These are phyloP conservation scores for Gracilaria caudata DNA, from an alignment of 23 red algal genomes.

Conservation along the genomic window DNA sequence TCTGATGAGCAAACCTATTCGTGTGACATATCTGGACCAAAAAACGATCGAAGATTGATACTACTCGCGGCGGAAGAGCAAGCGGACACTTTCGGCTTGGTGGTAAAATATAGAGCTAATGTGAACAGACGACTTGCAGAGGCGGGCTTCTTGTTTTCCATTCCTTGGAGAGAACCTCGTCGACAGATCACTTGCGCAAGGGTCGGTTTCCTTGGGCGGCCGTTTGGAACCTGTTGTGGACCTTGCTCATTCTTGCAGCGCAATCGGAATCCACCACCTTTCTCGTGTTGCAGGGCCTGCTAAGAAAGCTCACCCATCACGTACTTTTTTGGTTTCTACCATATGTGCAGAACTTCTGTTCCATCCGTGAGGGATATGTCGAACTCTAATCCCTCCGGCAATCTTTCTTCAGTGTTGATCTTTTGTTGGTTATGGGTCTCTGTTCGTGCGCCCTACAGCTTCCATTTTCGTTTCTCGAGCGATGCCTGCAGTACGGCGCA, in stretches of 20 bases:
- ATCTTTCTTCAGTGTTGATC: no score
- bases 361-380: no score
- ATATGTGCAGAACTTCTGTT: no score
- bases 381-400: no score
- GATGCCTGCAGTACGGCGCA: no score
- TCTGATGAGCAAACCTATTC: neutral
- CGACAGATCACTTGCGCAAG: neutral
- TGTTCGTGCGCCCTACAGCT: no score
- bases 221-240: conserved; percentile 1
- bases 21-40: neutral
- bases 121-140: neutral
- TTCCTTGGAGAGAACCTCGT: neutral
- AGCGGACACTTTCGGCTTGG: neutral
- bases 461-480: no score
- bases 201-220: neutral
- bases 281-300: conserved; percentile 2
- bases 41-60: neutral
- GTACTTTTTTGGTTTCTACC: no score
- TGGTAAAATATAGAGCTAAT: neutral
- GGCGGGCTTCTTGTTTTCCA: neutral
- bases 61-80: neutral
- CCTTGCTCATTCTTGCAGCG: neutral
- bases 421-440: no score
- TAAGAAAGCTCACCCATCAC: no score
- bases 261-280: neutral